Base-by-base conservation (phyloP, 345 rosid genomes). In the Populus deltoides region DNA sequence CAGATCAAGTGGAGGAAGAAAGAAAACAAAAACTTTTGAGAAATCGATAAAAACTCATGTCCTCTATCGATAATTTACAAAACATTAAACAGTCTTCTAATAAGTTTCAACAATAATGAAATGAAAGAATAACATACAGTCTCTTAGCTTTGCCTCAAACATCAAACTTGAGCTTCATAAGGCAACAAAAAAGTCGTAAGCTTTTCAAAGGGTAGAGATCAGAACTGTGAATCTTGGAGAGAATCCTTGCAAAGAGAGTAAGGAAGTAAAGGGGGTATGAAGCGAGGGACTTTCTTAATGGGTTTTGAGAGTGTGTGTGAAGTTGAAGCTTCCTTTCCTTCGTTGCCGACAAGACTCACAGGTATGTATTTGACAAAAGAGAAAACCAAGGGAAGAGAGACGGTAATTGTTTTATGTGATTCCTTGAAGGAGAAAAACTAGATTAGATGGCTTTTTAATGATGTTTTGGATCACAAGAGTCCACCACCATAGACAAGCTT, bases 401-500 rank as follows among this genome's bases (percentile, higher is more conserved):
- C 15, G 22, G 29, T 36, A 41, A 33, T 45, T 33, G 65, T 38
- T 69, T 69, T 43, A 36, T 12, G 55, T 33, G 25, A 15, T 65
- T 66, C 31, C 35, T 8, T 15, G 29, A 59, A 29, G 45, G 25
- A 72, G 65, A 33, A 11, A 33, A 55, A 20, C 5, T 8, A 55
- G 18, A 22, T 20, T 7, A 38, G 75, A 13, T 69, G 72, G 51
- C 55, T 29, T n/a, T 74, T 61, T 15, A n/a, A 43, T 49, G 51
- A 49, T 35, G 38, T 68, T 74, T 68, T 68, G 70, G 78, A 65
- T 66, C 80, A 29, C 70, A 43, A 77, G 8, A 75, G 68, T 62
- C 80, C 80, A 65, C 65, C 77, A 74, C 62, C 72, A 43, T 45
- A 45, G 66, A 69, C 78, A 79, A 69, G 45, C 36, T 27, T 68